Evolutionary conservation across 1,284 basidiomycete species (phyloP), one percentile per base, ranked within the genome.

Genomic region (Cryptococcus amylolentus): DNA sequence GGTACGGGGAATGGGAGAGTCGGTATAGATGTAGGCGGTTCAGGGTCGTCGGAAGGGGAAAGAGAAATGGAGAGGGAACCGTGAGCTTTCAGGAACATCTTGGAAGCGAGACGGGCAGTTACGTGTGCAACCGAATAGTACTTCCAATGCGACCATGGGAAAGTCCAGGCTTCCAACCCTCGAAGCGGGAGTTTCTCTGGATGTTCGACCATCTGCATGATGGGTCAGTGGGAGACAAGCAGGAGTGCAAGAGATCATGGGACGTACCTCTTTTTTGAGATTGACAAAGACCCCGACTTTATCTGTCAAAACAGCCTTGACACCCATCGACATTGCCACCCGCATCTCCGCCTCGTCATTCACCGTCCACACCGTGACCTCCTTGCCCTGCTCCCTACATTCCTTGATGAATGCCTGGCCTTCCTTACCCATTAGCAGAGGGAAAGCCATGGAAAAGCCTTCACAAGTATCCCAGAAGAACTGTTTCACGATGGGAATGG

Each of bases 351-450:
- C 84, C 12, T 87, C 85, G 56, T 90, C 84, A 73, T 98, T 98
- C 38, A 98, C 94, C 0, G 95, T 98, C 94, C 95, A 98, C 8
- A 94, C 91, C 83, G 92, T 87, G 52, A 97, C 70, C 68, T 86
- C 85, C 82, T 98, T 98, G 18, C 88, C 89, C 0, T 84, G 86
- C 23, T 76, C 80, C 75, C 86, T 86, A 75, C 90, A 93, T 61
- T 94, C 87, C 49, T 81, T 76, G 57, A 89, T 80, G 76, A 98
- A 98, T 63, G 84, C 85, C 56, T 77, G 71, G 0, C 76, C 76
- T 62, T 91, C 91, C 10, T 78, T 70, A 6, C 84, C 85, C 47
- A 88, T 85, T 47, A 98, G 78, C 37, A 86, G 78, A 0, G 81
- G 81, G 76, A 96, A 98, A 52, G 82, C 80, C 73, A 98, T 88